These are phyloP conservation scores for Penstemon eatonii DNA, from an alignment of 257 asterid species.

Conservation along the genomic window DNA sequence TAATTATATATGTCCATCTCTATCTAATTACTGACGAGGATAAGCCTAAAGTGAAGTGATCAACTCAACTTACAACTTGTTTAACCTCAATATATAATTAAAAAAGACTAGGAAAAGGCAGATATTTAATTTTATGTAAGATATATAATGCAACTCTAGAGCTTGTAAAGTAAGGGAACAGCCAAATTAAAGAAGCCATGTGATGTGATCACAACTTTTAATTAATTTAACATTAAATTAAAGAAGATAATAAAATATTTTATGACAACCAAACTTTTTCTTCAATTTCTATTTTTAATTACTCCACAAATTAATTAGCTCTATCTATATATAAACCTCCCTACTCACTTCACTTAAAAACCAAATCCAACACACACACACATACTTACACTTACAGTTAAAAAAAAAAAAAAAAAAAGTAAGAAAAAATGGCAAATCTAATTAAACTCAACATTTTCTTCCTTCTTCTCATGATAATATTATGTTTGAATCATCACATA, in stretches of 20 bases:
- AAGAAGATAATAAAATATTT: conserved; percentile 3
- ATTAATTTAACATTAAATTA: conserved; percentile 11
- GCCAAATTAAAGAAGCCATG: conserved; percentile 7
- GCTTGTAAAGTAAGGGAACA: conserved; percentile 4
- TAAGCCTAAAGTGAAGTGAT: conserved; percentile 2
- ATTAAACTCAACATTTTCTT: conserved; percentile 23
- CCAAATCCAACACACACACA: background rate
- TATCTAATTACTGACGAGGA: conserved; percentile 19
- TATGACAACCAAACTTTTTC: background rate
- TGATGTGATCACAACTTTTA: conserved; percentile 21
- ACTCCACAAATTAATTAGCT: too few species aligned
- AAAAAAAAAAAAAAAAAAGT: background rate
- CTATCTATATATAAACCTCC: conserved; percentile 34
- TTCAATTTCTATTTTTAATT: background rate
- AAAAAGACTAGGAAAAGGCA: background rate
- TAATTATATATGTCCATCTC: too few species aligned
- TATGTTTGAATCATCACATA: conserved; percentile 25
- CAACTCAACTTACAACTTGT: conserved; percentile 5
- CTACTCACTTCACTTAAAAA: conserved; percentile 7
- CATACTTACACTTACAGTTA: background rate
- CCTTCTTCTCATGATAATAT: conserved; percentile 22
- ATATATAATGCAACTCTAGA: background rate
- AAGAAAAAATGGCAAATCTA: conserved; percentile 28
- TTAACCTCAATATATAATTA: background rate
- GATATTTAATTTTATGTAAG: background rate